Evolutionary conservation across 2,329 filamentous ascomycete genomes (phyloP).

Genomic region (Penicillium hesseltinei): DNA sequence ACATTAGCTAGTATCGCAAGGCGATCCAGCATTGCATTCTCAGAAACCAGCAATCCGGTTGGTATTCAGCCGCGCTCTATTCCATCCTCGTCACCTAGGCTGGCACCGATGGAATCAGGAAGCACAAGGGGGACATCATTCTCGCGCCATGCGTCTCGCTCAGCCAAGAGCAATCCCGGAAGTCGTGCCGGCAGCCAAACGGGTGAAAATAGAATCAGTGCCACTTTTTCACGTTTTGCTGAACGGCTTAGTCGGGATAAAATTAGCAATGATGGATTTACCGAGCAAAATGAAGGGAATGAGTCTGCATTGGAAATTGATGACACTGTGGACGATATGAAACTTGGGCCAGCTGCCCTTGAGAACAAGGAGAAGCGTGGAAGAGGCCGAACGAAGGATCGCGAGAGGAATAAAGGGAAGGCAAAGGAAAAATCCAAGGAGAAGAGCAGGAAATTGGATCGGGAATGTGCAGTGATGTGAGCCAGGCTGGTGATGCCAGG

Average conservation of each 20-base stretch:
- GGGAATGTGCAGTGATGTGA: conserved; percentile 47
- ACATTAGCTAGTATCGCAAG: conserved; percentile 19
- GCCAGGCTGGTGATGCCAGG: background rate
- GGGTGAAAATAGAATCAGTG: conserved; percentile 37
- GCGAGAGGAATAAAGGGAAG: conserved; percentile 27
- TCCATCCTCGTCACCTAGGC: conserved; percentile 26
- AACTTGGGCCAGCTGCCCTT: conserved; percentile 9
- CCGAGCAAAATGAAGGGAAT: conserved; percentile 26
- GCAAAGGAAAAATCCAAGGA: conserved; percentile 36
- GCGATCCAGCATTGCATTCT: conserved; percentile 31
- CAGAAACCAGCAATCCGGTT: conserved; percentile 18
- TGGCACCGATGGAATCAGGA: conserved; percentile 28
- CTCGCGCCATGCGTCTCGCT: conserved; percentile 31
- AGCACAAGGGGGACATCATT: conserved; percentile 22
- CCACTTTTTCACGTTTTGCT: conserved; percentile 38
- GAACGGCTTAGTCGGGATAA: conserved; percentile 33
- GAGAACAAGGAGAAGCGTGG: conserved; percentile 28
- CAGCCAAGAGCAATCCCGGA: conserved; percentile 32
- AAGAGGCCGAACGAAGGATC: conserved; percentile 23
- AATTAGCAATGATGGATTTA: conserved; percentile 27
- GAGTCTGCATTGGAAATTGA: conserved; percentile 26
- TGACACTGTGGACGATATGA: conserved; percentile 15
- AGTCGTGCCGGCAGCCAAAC: conserved; percentile 38
- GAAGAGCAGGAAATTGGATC: conserved; percentile 39
- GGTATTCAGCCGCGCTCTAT: conserved; percentile 22